These are phyloP conservation scores for Apium graveolens DNA, from an alignment of 129 eudicot genomes.

Conservation along the genomic window DNA sequence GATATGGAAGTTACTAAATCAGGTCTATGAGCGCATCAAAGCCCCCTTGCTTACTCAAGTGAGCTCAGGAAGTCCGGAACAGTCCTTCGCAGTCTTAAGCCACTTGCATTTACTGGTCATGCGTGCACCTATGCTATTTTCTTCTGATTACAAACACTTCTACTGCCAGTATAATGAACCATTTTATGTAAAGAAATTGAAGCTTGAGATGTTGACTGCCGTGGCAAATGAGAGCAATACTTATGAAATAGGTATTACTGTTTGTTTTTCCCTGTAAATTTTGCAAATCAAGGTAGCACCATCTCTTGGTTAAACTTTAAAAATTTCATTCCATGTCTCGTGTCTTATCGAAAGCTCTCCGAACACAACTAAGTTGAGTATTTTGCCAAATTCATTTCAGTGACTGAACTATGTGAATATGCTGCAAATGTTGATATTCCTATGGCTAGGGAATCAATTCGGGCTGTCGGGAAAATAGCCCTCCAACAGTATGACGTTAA, in stretches of 20 bases:
- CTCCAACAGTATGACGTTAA: slow-evolving; percentile 93
- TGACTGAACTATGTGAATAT: slow-evolving; percentile 97
- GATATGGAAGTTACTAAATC: slow-evolving; percentile 11
- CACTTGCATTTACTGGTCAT: slow-evolving; percentile 93
- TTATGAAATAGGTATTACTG: slow-evolving; percentile 67
- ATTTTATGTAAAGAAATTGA: slow-evolving; percentile 88
- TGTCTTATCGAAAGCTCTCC: slow-evolving; percentile 2
- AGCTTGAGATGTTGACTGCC: slow-evolving; percentile 96
- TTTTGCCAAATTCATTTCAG: slow-evolving; percentile 30
- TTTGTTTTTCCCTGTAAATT: background rate
- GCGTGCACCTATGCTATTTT: slow-evolving; percentile 94
- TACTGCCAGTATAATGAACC: slow-evolving; percentile 97
- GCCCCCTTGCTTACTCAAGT: slow-evolving; percentile 90
- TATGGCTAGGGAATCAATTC: slow-evolving; percentile 94
- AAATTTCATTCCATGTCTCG: background rate
- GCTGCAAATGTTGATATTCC: slow-evolving; percentile 98
- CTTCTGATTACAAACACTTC: slow-evolving; percentile 97
- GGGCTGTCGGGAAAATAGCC: slow-evolving; percentile 98
- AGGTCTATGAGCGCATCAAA: slow-evolving; percentile 97
- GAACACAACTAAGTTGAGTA: slow-evolving; percentile 4
- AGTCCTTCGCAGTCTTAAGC: slow-evolving; percentile 84
- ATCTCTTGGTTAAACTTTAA: background rate
- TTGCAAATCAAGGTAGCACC: background rate
- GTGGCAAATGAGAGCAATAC: slow-evolving; percentile 96
- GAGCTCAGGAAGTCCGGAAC: slow-evolving; percentile 96